Evolutionary conservation across 2,329 filamentous ascomycete genomes (phyloP).

Genomic region (Scolecobasidium constrictum): DNA sequence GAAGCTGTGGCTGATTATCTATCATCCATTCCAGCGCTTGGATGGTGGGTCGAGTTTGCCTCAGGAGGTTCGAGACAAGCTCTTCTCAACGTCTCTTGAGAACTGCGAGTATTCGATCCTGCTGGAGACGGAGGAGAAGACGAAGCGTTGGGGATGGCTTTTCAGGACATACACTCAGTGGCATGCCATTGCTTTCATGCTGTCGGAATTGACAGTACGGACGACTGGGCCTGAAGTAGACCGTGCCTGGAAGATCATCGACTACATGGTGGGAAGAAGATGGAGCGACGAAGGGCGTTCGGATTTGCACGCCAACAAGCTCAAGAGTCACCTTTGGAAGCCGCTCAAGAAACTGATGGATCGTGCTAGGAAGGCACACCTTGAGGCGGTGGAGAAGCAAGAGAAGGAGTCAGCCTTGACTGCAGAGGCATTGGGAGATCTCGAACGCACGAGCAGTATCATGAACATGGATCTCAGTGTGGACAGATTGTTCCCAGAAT

Average conservation of each 20-base stretch:
- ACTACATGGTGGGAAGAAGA: slow-evolving; percentile 31
- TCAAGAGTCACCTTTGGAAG: slow-evolving; percentile 49
- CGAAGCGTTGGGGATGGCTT: slow-evolving; percentile 54
- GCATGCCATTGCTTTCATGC: slow-evolving; percentile 51
- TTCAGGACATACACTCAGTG: slow-evolving; percentile 55
- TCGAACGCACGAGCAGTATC: not conserved
- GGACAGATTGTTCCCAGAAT: slow-evolving; percentile 1
- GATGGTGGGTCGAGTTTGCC: slow-evolving; percentile 46
- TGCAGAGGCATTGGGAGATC: not conserved
- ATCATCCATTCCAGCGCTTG: slow-evolving; percentile 59
- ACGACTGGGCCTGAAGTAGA: slow-evolving; percentile 47
- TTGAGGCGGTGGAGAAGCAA: slow-evolving; percentile 2
- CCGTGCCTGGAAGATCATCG: slow-evolving; percentile 48
- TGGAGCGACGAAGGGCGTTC: slow-evolving; percentile 26
- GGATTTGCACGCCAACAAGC: slow-evolving; percentile 9
- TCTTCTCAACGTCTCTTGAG: slow-evolving; percentile 63
- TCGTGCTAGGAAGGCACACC: not conserved
- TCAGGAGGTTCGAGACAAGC: slow-evolving; percentile 52
- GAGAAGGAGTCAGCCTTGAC: not conserved
- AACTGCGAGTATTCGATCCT: slow-evolving; percentile 61
- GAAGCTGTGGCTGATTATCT: slow-evolving; percentile 68
- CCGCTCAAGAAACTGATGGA: slow-evolving; percentile 17
- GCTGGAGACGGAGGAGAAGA: slow-evolving; percentile 51
- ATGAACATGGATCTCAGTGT: slow-evolving; percentile 7
- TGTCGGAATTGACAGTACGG: slow-evolving; percentile 48